Evolutionary conservation across 495 filamentous ascomycete species (phyloP).

Genomic region (Stereocaulon alpinum): DNA sequence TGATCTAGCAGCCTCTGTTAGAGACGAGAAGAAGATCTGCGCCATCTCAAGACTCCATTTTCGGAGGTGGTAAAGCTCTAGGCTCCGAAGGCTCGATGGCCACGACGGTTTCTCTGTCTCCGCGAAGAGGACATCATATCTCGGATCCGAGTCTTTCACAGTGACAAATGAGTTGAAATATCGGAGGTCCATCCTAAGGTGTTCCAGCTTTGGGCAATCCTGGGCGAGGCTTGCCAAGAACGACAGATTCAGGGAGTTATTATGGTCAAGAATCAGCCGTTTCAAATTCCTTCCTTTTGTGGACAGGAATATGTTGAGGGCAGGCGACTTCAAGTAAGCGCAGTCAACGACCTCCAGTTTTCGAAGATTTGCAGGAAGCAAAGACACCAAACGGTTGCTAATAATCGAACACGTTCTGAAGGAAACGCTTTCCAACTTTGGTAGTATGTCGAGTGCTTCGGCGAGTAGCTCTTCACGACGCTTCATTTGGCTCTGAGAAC

Average conservation of each 20-base stretch:
- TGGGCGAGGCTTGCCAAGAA: conserved; percentile 53
- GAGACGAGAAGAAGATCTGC: conserved; percentile 62
- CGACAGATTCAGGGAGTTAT: conserved; percentile 59
- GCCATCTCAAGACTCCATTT: conserved; percentile 56
- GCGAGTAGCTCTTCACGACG: conserved; percentile 42
- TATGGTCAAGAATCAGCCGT: conserved; percentile 60
- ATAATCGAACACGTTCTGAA: conserved; percentile 59
- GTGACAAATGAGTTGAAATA: conserved; percentile 46
- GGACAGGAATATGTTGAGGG: conserved; percentile 49
- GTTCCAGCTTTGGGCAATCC: conserved; percentile 57
- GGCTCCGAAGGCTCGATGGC: conserved; percentile 54
- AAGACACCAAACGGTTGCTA: conserved; percentile 46
- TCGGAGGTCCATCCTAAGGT: conserved; percentile 61
- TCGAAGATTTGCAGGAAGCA: conserved; percentile 52
- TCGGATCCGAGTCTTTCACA: conserved; percentile 59
- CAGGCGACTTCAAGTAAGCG: conserved; percentile 49
- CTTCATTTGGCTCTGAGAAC: conserved; percentile 18
- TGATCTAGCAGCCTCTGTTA: conserved; percentile 54
- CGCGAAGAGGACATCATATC: conserved; percentile 52
- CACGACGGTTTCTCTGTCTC: conserved; percentile 56
- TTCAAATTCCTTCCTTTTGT: conserved; percentile 52
- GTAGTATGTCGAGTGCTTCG: conserved; percentile 46
- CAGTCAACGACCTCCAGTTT: conserved; percentile 67
- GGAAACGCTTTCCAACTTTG: conserved; percentile 48
- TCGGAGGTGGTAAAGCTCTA: conserved; percentile 66